Conservation (phyloP, 1,284 basidiomycete genomes). For the Porodaedalea pini region DNA sequence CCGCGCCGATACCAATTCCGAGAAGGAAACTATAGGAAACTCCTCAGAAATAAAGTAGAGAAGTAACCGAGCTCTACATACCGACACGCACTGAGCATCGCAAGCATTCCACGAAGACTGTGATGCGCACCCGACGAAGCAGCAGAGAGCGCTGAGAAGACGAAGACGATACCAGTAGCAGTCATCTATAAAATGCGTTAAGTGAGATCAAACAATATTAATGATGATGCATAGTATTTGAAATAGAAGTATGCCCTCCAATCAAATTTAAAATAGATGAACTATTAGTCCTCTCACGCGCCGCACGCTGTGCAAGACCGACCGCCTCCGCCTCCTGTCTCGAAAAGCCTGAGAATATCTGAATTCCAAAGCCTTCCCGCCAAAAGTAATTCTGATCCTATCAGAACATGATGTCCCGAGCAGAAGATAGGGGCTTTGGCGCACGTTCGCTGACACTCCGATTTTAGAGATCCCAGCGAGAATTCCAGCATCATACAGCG, state of each 20-base stretch:
- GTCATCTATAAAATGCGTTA: slow-evolving; percentile 48
- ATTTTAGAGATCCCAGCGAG: neutral
- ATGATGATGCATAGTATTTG: neutral
- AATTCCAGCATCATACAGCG: neutral
- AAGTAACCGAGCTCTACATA: slow-evolving; percentile 33
- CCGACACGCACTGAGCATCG: slow-evolving; percentile 80
- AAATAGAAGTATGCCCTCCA: too few relatives aligned
- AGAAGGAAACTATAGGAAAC: slow-evolving; percentile 57
- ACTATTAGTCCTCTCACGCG: too few relatives aligned
- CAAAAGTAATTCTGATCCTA: neutral
- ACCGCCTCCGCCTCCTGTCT: neutral
- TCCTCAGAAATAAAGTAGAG: neutral
- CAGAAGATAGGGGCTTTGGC: too few relatives aligned
- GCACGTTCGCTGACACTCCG: neutral
- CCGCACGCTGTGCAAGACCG: too few relatives aligned
- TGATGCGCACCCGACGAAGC: slow-evolving; percentile 79
- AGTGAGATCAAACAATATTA: neutral
- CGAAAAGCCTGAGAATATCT: neutral
- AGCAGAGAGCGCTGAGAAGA: slow-evolving; percentile 80
- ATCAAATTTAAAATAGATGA: too few relatives aligned
- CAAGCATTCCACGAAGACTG: slow-evolving; percentile 65
- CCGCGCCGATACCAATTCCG: slow-evolving; percentile 83
- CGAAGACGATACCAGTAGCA: slow-evolving; percentile 71
- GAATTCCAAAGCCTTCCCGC: neutral
- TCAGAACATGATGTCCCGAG: neutral